phyloP scores from a whole-genome alignment of 2,329 filamentous ascomycete genomes.

The Exophiala xenobiotica region DNA sequence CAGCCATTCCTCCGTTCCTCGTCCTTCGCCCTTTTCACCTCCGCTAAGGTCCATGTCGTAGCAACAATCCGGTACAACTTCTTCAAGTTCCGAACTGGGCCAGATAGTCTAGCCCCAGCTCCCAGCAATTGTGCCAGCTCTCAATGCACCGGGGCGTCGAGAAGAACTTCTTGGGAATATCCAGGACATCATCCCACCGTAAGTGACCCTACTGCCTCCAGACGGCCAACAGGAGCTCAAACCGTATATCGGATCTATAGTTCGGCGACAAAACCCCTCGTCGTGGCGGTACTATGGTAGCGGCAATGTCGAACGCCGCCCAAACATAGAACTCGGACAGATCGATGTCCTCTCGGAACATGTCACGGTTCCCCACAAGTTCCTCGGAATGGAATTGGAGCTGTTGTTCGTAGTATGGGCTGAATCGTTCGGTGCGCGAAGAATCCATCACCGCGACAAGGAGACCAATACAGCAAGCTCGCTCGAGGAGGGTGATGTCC shows the following conservation, averaged over 20 bases:
- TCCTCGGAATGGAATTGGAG: constrained; percentile 6
- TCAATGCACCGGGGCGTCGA: not conserved
- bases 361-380: not conserved
- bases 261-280: not conserved
- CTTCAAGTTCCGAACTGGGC: not conserved
- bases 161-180: not conserved
- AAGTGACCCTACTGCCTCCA: not conserved
- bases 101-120: not conserved
- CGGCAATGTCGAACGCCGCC: constrained; percentile 4
- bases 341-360: constrained; percentile 1
- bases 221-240: not conserved
- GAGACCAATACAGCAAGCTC: constrained; percentile 7
- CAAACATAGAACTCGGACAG: constrained; percentile 9
- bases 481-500: constrained; percentile 4
- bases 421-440: constrained; percentile 6
- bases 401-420: constrained; percentile 6
- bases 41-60: too few relatives aligned
- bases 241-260: not conserved
- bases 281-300: not conserved
- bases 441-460: constrained; percentile 3
- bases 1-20: too few relatives aligned
- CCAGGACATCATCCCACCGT: not conserved
- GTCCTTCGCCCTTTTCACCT: too few relatives aligned
- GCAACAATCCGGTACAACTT: too few relatives aligned
- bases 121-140: constrained; percentile 6